Evolutionary conservation across 495 filamentous ascomycete genomes (phyloP), one percentile per base, ranked within the genome.

Genomic region (Wilcoxina mikolae): DNA sequence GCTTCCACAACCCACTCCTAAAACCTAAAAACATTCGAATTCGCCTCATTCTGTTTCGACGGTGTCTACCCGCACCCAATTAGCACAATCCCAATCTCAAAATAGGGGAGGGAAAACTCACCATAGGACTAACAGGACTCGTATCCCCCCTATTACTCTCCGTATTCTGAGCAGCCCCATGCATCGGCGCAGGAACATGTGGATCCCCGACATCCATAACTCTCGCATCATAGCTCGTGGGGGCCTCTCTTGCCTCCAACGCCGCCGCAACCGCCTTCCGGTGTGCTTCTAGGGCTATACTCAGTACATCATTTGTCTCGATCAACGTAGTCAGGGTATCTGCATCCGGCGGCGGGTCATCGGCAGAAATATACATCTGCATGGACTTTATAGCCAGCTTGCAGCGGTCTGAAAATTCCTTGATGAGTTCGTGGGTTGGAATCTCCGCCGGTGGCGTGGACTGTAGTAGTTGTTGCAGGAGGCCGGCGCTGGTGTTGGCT

Each of bases 281-380:
- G 69, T 95, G 83, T 51, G 84, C 79, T 51, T 78, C 87, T 5
- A 87, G 69, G 0, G 88, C 79, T 17, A 82, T 76, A 23, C 81
- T 80, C 18, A 98, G 72, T 63, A 87, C 81, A 61, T 96, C 93
- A 64, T 93, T 94, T 33, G 87, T 90, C 68, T 96, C 89, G 65
- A 99, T 94, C 44, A 99, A 70, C 18, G 81, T 89, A 56, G 87
- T 78, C 68, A 99, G 79, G 1, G 91, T 96, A 61, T 94, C 84
- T 64, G 90, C 87, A 63, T 99, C 91, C 23, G 29, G 28, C 2
- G 88, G 88, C 0, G 90, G 90, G 59, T 82, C 76, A 17, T 82
- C 79, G 43, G 79, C 75, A 31, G 81, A 70, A 70, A 96, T 95
- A 69, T 94, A 96, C 20, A 70, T 72, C 57, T 93, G 85, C 52